Conservation (phyloP, 2,329 filamentous ascomycete species). For the Aaosphaeria pasadenensis region DNA sequence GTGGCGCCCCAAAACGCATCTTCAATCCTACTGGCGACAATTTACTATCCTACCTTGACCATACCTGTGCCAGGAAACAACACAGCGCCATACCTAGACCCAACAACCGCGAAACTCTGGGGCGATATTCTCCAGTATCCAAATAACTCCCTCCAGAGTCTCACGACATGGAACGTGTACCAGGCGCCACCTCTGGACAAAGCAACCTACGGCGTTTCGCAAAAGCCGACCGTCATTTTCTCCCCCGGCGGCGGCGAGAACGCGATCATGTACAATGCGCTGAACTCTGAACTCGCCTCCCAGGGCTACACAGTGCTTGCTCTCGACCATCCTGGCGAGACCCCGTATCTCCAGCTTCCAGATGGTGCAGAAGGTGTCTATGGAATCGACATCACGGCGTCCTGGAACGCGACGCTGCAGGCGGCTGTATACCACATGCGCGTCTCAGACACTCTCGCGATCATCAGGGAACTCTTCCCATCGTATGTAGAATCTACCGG, state of each 20-base stretch:
- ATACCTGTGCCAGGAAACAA: conserved; percentile 9
- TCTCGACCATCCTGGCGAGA: conserved; percentile 11
- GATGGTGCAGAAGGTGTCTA: conserved; percentile 1
- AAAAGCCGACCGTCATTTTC: conserved; percentile 8
- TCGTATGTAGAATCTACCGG: conserved; percentile 1
- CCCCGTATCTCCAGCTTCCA: conserved; percentile 6
- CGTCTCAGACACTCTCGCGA: conserved; percentile 11
- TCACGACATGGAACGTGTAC: conserved; percentile 5
- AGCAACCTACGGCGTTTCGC: background rate
- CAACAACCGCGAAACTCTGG: conserved; percentile 13
- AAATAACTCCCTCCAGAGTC: conserved; percentile 1
- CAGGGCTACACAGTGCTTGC: conserved; percentile 9
- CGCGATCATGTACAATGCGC: conserved; percentile 4
- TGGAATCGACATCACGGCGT: conserved; percentile 3
- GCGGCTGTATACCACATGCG: conserved; percentile 10
- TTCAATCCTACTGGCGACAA: conserved; percentile 14
- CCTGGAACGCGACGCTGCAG: conserved; percentile 8
- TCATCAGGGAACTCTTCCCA: conserved; percentile 5
- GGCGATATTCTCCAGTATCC: conserved; percentile 3
- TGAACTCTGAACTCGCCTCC: conserved; percentile 7
- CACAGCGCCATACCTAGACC: conserved; percentile 18
- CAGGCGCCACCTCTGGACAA: conserved; percentile 5
- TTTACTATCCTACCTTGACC: conserved; percentile 20
- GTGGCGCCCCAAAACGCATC: conserved; percentile 11
- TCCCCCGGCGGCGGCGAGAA: conserved; percentile 7